Evolutionary conservation across 495 filamentous ascomycete genomes (phyloP).

Genomic region (Baudoinia panamericana): DNA sequence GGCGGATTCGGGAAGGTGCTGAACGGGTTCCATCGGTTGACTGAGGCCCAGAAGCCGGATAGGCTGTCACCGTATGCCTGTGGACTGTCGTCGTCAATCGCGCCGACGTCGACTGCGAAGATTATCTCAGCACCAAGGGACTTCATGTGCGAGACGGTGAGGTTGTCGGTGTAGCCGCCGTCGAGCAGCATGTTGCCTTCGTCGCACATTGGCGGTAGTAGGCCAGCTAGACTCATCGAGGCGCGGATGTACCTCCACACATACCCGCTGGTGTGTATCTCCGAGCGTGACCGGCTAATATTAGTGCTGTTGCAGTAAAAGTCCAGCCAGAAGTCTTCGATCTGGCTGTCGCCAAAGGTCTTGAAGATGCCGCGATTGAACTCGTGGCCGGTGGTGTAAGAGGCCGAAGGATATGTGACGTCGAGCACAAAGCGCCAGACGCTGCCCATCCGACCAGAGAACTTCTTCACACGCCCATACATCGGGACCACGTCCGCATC

Average conservation of each 20-base stretch:
- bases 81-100: slow-evolving; percentile 76
- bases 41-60: slow-evolving; percentile 85
- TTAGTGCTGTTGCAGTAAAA: slow-evolving; percentile 99
- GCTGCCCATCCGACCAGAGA: slow-evolving; percentile 89
- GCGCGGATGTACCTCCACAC: slow-evolving; percentile 94
- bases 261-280: slow-evolving; percentile 89
- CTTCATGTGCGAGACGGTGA: slow-evolving; percentile 96
- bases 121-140: slow-evolving; percentile 83
- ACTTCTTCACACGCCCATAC: slow-evolving; percentile 92
- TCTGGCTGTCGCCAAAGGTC: slow-evolving; percentile 88
- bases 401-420: slow-evolving; percentile 74
- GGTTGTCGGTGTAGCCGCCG: slow-evolving; percentile 92
- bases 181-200: slow-evolving; percentile 93
- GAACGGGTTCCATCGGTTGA: slow-evolving; percentile 96
- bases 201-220: slow-evolving; percentile 88
- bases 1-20: slow-evolving; percentile 77
- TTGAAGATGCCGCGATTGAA: slow-evolving; percentile 99
- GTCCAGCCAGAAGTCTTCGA: slow-evolving; percentile 97
- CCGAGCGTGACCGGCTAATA: slow-evolving; percentile 75
- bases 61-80: slow-evolving; percentile 86
- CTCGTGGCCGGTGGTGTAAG: slow-evolving; percentile 95
- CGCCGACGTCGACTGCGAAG: slow-evolving; percentile 90
- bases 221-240: slow-evolving; percentile 87
- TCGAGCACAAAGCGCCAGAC: slow-evolving; percentile 96
- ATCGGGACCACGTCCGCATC: slow-evolving; percentile 96